Evolutionary conservation across 2,329 filamentous ascomycete genomes (phyloP).

Genomic region (Hypoxylon sp.): DNA sequence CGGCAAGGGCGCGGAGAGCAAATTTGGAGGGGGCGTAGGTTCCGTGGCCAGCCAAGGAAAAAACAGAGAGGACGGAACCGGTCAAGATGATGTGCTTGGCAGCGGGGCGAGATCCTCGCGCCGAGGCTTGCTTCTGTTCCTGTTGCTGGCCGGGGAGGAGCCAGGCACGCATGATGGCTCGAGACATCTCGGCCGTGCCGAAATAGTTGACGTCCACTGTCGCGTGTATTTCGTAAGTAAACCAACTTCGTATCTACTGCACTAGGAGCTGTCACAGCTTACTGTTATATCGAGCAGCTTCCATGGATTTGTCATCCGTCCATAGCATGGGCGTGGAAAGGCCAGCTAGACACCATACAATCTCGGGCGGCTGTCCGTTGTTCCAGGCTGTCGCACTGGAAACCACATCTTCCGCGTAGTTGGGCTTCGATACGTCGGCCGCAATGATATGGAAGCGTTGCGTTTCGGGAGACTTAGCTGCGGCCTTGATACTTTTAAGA

Average conservation of each 20-base stretch:
- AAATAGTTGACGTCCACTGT: slow-evolving; percentile 84
- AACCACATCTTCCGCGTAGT: slow-evolving; percentile 73
- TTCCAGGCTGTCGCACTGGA: slow-evolving; percentile 73
- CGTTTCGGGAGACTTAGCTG: slow-evolving; percentile 65
- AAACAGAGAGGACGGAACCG: slow-evolving; percentile 74
- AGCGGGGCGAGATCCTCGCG: slow-evolving; percentile 44
- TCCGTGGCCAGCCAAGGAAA: slow-evolving; percentile 78
- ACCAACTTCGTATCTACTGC: neutral
- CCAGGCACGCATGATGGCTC: slow-evolving; percentile 78
- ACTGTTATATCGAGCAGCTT: slow-evolving; percentile 72
- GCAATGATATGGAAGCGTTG: slow-evolving; percentile 84
- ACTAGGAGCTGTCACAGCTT: neutral
- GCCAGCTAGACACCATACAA: slow-evolving; percentile 86
- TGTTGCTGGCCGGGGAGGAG: slow-evolving; percentile 59
- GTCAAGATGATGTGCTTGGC: slow-evolving; percentile 86
- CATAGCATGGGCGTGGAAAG: slow-evolving; percentile 76
- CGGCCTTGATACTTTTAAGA: slow-evolving; percentile 58
- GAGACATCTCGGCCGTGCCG: slow-evolving; percentile 81
- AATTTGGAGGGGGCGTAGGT: slow-evolving; percentile 85
- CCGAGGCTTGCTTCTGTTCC: slow-evolving; percentile 37
- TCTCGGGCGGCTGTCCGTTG: slow-evolving; percentile 65
- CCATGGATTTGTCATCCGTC: slow-evolving; percentile 68
- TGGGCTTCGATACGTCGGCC: slow-evolving; percentile 70
- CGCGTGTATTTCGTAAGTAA: neutral
- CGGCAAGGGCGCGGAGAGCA: slow-evolving; percentile 80